Conservation (phyloP, 169 alveolate genomes). For the Plasmodium coatneyi region DNA sequence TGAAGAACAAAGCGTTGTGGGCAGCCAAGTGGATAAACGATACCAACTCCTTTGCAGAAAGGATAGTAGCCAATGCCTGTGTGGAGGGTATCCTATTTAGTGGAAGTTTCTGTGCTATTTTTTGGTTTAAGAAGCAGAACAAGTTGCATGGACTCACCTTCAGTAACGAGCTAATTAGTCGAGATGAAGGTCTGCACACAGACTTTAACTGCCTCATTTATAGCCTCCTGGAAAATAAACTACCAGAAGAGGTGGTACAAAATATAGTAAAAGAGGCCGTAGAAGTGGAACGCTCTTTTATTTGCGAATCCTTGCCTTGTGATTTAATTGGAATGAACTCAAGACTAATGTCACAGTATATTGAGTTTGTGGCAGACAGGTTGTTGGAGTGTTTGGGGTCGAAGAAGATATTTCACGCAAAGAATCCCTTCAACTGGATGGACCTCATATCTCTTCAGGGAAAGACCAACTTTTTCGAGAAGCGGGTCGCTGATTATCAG, state of each 20-base stretch:
- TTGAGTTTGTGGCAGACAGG: slow-evolving; percentile 98
- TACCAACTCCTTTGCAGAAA: slow-evolving; percentile 94
- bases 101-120: slow-evolving; percentile 98
- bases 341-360: slow-evolving; percentile 95
- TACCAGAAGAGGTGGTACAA: slow-evolving; percentile 92
- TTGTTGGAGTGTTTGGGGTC: slow-evolving; percentile 94
- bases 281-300: slow-evolving; percentile 95
- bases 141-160: slow-evolving; percentile 97
- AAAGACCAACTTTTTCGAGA: slow-evolving; percentile 99
- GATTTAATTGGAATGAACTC: slow-evolving; percentile 99
- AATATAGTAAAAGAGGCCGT: slow-evolving; percentile 97
- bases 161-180: slow-evolving; percentile 96
- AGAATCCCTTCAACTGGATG: slow-evolving; percentile 99
- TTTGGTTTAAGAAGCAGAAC: slow-evolving; percentile 98
- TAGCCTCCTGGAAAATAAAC: slow-evolving; percentile 91
- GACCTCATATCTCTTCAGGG: slow-evolving; percentile 98
- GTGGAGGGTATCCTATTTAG: slow-evolving; percentile 99
- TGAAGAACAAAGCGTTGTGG: slow-evolving; percentile 96
- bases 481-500: slow-evolving; percentile 98
- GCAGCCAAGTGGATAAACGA: slow-evolving; percentile 97
- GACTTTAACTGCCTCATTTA: slow-evolving; percentile 98
- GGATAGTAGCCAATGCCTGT: slow-evolving; percentile 95
- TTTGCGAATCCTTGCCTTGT: slow-evolving; percentile 97
- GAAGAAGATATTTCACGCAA: slow-evolving; percentile 91
- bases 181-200: slow-evolving; percentile 99